Percentiles rank a stretch among this genome's conserved stretches.
These are phyloP conservation scores for Pyropia yezoensis DNA, from an alignment of 23 red algal genomes.

Conservation along the genomic window DNA sequence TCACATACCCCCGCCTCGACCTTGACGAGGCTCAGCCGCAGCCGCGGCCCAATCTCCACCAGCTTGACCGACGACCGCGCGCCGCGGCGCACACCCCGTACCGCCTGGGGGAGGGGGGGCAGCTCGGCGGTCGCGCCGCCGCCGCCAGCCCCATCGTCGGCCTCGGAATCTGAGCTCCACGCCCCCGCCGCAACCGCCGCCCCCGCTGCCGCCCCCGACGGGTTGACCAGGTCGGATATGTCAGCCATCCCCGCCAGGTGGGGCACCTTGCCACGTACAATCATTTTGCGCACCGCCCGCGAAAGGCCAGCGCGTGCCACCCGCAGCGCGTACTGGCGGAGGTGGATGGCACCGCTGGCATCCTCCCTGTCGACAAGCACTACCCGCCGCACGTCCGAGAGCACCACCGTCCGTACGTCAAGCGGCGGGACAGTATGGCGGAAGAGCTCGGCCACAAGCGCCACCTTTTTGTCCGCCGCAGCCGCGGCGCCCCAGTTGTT, in stretches of 20 bases:
- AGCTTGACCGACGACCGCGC: slow-evolving; percentile 47
- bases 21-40: slow-evolving; percentile 69
- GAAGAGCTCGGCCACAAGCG: slow-evolving; percentile 55
- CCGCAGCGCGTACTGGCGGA: slow-evolving; percentile 77
- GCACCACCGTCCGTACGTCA: slow-evolving; percentile 16
- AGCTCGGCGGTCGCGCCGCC: slow-evolving; percentile 5
- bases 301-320: slow-evolving; percentile 69
- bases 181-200: slow-evolving; percentile 21
- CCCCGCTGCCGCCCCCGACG: slow-evolving; percentile 1
- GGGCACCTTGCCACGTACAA: slow-evolving; percentile 43
- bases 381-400: slow-evolving; percentile 46
- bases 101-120: slow-evolving; percentile 33
- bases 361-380: slow-evolving; percentile 67
- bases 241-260: slow-evolving; percentile 45
- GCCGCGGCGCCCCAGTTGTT: slow-evolving; percentile 35
- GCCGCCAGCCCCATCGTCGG: slow-evolving; percentile 24
- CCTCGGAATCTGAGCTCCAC: slow-evolving; percentile 76
- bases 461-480: slow-evolving; percentile 11
- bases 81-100: slow-evolving; percentile 15
- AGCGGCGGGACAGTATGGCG: slow-evolving; percentile 77
- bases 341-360: slow-evolving; percentile 19
- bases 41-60: slow-evolving; percentile 74
- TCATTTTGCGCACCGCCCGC: slow-evolving; percentile 59
- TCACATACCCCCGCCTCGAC: slow-evolving; percentile 62
- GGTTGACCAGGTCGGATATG: slow-evolving; percentile 60